These are phyloP conservation scores for Irpex rosettiformis DNA, from an alignment of 1,284 basidiomycete species.

Conservation along the genomic window DNA sequence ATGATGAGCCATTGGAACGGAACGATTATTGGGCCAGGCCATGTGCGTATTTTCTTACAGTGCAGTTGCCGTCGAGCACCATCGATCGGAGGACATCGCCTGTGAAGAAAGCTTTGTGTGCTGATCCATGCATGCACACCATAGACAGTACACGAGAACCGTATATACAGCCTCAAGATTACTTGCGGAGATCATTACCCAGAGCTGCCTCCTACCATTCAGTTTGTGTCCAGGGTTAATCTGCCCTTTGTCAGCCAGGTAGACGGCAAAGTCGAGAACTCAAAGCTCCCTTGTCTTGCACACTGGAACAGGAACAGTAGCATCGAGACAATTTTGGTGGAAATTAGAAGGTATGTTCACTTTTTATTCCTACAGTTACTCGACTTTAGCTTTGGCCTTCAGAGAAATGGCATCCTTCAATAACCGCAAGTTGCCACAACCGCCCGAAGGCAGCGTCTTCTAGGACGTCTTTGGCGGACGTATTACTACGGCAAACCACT, in stretches of 20 bases:
- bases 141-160: slow-evolving; percentile 95
- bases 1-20: slow-evolving; percentile 99
- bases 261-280: slow-evolving; percentile 76
- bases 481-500: background rate
- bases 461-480: slow-evolving; percentile 22
- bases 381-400: background rate
- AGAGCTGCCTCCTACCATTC: slow-evolving; percentile 72
- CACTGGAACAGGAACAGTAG: slow-evolving; percentile 76
- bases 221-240: slow-evolving; percentile 90
- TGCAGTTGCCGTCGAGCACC: background rate
- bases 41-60: slow-evolving; percentile 52
- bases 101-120: slow-evolving; percentile 7
- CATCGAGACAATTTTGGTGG: slow-evolving; percentile 87
- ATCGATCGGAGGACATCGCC: background rate
- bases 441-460: slow-evolving; percentile 82
- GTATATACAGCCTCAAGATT: slow-evolving; percentile 96
- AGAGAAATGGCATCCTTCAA: slow-evolving; percentile 93
- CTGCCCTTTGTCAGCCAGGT: slow-evolving; percentile 86
- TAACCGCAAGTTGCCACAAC: slow-evolving; percentile 95
- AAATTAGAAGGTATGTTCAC: slow-evolving; percentile 74
- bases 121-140: background rate
- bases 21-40: slow-evolving; percentile 97
- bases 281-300: slow-evolving; percentile 66
- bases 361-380: background rate
- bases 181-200: slow-evolving; percentile 84